phyloP scores from a whole-genome alignment of 345 rosid genomes.

The Heritiera littoralis region DNA sequence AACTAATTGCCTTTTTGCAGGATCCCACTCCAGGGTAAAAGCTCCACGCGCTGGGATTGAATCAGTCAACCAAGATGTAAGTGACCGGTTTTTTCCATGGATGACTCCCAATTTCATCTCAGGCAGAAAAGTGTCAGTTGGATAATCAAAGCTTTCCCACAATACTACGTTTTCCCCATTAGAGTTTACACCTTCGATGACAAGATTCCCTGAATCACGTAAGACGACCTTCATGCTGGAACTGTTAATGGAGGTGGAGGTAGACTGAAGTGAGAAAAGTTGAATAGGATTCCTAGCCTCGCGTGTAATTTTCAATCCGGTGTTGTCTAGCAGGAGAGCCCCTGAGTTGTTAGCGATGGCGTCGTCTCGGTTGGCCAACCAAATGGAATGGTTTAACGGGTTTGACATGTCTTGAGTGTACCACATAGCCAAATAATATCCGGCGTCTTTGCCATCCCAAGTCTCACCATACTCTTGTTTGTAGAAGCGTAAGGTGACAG shows the following conservation, averaged over 20 bases:
- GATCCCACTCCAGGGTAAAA: conserved; percentile 10
- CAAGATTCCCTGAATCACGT: neutral
- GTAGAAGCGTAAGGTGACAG: neutral
- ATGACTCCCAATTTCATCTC: conserved; percentile 5
- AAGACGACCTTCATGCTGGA: neutral
- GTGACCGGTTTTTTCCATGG: neutral
- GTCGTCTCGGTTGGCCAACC: conserved; percentile 5
- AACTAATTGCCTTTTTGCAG: neutral
- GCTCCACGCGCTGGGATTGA: neutral
- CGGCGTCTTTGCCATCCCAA: neutral
- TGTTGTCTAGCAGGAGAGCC: neutral
- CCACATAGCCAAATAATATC: neutral
- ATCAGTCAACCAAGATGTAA: neutral
- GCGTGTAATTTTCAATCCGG: neutral
- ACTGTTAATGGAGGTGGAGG: neutral
- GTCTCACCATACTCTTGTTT: neutral
- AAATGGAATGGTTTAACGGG: neutral
- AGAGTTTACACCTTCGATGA: neutral
- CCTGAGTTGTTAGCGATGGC: neutral
- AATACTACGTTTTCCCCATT: neutral
- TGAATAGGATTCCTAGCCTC: neutral
- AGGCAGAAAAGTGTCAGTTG: conserved; percentile 11
- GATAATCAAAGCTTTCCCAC: conserved; percentile 13
- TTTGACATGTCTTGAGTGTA: neutral
- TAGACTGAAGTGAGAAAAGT: conserved; percentile 2